Evolutionary conservation across 2,329 filamentous ascomycete genomes (phyloP).

Genomic region (Ophiocordyceps camponoti-leonardi): DNA sequence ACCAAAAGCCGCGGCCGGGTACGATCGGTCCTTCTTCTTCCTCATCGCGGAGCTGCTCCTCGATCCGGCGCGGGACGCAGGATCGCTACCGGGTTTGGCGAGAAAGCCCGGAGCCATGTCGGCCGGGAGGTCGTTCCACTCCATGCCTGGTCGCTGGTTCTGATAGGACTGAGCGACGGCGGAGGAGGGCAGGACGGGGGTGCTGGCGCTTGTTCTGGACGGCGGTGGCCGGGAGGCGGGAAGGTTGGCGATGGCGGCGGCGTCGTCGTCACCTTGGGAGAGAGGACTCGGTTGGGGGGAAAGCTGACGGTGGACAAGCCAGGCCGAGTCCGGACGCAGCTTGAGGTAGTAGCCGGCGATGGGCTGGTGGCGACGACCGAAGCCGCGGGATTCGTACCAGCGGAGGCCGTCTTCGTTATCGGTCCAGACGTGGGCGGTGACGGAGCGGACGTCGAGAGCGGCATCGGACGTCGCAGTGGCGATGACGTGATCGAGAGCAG

Average conservation of each 20-base stretch:
- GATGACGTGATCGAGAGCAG: conserved; percentile 35
- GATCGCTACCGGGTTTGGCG: conserved; percentile 13
- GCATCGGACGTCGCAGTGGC: conserved; percentile 17
- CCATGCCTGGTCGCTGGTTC: conserved; percentile 37
- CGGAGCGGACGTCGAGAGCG: conserved; percentile 19
- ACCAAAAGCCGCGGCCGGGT: conserved; percentile 45
- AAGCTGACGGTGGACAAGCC: conserved; percentile 31
- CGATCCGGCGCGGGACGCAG: conserved; percentile 28
- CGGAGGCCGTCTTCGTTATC: conserved; percentile 43
- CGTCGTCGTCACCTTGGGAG: conserved; percentile 7
- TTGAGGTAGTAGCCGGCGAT: conserved; percentile 44
- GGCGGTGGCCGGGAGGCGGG: conserved; percentile 8
- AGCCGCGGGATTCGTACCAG: conserved; percentile 45
- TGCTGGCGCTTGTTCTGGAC: conserved; percentile 6
- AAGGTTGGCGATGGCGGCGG: conserved; percentile 15
- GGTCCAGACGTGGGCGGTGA: conserved; percentile 54
- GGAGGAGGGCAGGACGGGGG: conserved; percentile 7
- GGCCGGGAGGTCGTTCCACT: conserved; percentile 49
- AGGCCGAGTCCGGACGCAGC: conserved; percentile 43
- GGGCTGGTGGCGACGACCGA: conserved; percentile 27
- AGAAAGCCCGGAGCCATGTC: conserved; percentile 31
- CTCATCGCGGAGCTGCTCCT: conserved; percentile 35
- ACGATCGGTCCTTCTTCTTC: conserved; percentile 43
- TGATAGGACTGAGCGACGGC: conserved; percentile 33
- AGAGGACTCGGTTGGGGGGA: background rate